A percentile compares a stretch with the other conserved stretches of the same genome.
Evolutionary conservation across 345 rosid genomes (phyloP).

Genomic region (Anastatica hierochuntica): DNA sequence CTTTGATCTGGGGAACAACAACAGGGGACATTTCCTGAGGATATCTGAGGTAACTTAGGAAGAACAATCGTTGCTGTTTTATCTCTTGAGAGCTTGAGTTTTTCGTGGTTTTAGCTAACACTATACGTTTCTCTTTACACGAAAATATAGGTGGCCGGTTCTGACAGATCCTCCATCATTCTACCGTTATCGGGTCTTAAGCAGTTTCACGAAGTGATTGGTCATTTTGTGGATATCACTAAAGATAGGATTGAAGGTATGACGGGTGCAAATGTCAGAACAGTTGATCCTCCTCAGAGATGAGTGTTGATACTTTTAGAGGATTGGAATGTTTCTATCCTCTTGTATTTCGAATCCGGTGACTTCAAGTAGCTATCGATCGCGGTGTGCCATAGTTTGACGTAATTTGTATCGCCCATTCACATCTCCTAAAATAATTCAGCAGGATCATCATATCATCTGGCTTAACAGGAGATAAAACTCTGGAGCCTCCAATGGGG

Average conservation of each 20-base stretch:
- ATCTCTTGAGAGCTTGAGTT: neutral
- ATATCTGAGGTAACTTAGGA: slow-evolving; percentile 68
- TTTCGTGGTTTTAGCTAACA: neutral
- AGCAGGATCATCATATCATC: too few species aligned
- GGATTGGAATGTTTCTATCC: too few species aligned
- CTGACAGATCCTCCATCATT: slow-evolving; percentile 90
- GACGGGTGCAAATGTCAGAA: slow-evolving; percentile 78
- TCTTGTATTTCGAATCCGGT: too few species aligned
- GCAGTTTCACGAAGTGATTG: slow-evolving; percentile 88
- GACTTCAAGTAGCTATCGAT: slow-evolving; percentile 28
- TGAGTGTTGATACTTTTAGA: slow-evolving; percentile 30
- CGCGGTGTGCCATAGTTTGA: slow-evolving; percentile 34
- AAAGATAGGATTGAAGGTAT: slow-evolving; percentile 86
- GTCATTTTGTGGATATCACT: slow-evolving; percentile 92
- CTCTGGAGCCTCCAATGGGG: slow-evolving; percentile 24
- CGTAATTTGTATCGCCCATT: slow-evolving; percentile 26
- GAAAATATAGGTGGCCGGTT: slow-evolving; percentile 71
- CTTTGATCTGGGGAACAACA: slow-evolving; percentile 94
- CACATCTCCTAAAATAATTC: slow-evolving; percentile 38
- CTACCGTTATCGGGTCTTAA: slow-evolving; percentile 87
- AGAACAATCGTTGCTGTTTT: neutral
- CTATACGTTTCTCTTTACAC: neutral
- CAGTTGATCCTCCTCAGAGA: slow-evolving; percentile 89
- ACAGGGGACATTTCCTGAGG: slow-evolving; percentile 89
- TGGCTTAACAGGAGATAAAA: slow-evolving; percentile 24